These are phyloP conservation scores for Cicer judaicum DNA, from an alignment of 306 rosid genomes.

Conservation along the genomic window DNA sequence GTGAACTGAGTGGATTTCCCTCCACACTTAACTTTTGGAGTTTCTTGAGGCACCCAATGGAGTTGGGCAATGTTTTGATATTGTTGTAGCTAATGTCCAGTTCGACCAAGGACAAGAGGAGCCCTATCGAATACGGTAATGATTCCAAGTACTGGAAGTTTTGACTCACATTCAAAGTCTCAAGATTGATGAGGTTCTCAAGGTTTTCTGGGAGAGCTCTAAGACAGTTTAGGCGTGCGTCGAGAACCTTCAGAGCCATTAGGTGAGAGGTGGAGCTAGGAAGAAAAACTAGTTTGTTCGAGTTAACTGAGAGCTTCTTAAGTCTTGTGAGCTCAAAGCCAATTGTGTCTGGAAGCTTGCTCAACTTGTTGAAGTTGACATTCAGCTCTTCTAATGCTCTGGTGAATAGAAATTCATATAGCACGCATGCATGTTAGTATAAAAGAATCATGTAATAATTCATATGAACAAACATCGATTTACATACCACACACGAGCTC, in stretches of 20 bases:
- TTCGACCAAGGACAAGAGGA: slow-evolving; percentile 75
- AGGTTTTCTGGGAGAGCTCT: slow-evolving; percentile 69
- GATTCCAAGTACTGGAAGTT: slow-evolving; percentile 76
- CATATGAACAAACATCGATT: no score
- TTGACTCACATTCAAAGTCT: slow-evolving; percentile 83
- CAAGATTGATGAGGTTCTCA: slow-evolving; percentile 83
- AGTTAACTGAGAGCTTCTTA: slow-evolving; percentile 77
- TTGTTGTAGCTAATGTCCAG: slow-evolving; percentile 85
- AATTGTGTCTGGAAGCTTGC: slow-evolving; percentile 68
- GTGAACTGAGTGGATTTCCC: slow-evolving; percentile 81
- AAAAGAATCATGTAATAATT: no score
- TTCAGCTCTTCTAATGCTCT: slow-evolving; percentile 85
- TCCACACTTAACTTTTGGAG: slow-evolving; percentile 69
- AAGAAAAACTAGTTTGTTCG: slow-evolving; percentile 71
- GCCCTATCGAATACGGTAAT: slow-evolving; percentile 83
- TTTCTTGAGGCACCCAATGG: slow-evolving; percentile 77
- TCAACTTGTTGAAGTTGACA: slow-evolving; percentile 86
- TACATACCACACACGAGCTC: no score
- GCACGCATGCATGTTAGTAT: slow-evolving; percentile 13
- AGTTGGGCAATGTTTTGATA: slow-evolving; percentile 66
- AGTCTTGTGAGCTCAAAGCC: slow-evolving; percentile 78
- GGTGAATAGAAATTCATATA: slow-evolving; percentile 11
- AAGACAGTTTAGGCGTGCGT: slow-evolving; percentile 82
- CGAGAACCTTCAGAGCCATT: slow-evolving; percentile 63
- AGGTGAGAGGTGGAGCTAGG: slow-evolving; percentile 76